Evolutionary conservation across 805 yeast genomes (phyloP).

Genomic region (Pichia exigua): DNA sequence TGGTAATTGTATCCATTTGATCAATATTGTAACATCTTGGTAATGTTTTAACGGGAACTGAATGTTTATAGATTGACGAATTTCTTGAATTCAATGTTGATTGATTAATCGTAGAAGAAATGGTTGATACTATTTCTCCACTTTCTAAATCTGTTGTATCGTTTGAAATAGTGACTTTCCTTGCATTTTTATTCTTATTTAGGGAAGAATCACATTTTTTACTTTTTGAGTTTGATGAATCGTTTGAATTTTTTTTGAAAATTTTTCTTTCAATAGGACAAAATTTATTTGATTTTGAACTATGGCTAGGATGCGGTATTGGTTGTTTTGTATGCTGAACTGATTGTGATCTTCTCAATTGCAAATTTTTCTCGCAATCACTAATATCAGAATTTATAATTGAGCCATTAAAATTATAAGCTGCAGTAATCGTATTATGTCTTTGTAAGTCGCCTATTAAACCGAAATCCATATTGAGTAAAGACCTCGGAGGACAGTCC

Average conservation of each 20-base stretch:
- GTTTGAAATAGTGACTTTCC: background rate
- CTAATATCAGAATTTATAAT: background rate
- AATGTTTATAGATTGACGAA: background rate
- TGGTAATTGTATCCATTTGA: background rate
- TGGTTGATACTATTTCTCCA: background rate
- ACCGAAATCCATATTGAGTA: background rate
- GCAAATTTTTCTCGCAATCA: background rate
- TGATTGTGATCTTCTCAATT: background rate
- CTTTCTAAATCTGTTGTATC: background rate
- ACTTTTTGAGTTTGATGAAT: background rate
- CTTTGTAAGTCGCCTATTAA: background rate
- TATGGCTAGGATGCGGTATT: background rate
- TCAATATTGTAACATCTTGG: background rate
- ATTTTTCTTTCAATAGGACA: background rate
- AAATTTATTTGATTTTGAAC: background rate
- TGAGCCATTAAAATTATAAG: constrained; percentile 1
- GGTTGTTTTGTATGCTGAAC: background rate
- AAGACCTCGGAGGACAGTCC: background rate
- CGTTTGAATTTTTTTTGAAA: background rate
- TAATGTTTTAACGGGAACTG: background rate
- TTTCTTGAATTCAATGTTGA: background rate
- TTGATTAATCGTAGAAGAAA: background rate
- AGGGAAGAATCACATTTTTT: background rate
- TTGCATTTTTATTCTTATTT: background rate
- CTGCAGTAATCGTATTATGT: constrained; percentile 3